These are phyloP conservation scores for Parietichytrium sp. DNA, from an alignment of 108 stramenopile genomes.

Conservation along the genomic window DNA sequence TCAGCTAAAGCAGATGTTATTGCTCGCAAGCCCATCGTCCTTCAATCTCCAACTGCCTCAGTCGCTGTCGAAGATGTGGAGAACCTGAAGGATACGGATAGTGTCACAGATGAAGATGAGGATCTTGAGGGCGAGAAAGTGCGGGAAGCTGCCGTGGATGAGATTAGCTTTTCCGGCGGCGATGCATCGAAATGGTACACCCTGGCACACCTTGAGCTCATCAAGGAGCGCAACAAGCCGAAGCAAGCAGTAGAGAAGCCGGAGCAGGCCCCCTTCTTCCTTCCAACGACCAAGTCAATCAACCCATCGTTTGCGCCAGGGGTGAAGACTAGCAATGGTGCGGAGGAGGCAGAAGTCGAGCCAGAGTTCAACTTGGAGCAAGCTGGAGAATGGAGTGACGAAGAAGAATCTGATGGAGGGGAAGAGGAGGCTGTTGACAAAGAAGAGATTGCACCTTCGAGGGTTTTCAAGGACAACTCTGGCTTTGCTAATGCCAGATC, in stretches of 20 bases:
- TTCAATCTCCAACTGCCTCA: neutral
- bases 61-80: neutral
- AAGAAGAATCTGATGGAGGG: neutral
- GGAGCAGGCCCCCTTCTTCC: constrained; percentile 89
- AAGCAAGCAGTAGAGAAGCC: constrained; percentile 87
- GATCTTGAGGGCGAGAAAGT: constrained; percentile 66
- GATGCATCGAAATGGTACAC: constrained; percentile 94
- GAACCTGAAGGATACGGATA: neutral
- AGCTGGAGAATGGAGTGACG: constrained; percentile 9
- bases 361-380: constrained; percentile 28
- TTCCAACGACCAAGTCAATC: constrained; percentile 76
- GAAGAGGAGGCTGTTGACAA: constrained; percentile 44
- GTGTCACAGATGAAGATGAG: neutral
- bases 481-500: too few relatives aligned
- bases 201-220: constrained; percentile 86
- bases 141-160: constrained; percentile 52
- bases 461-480: too few relatives aligned
- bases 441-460: constrained; percentile 70
- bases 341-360: neutral
- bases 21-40: neutral
- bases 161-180: constrained; percentile 81
- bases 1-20: neutral
- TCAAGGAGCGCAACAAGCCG: constrained; percentile 89
- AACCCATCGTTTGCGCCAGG: constrained; percentile 49
- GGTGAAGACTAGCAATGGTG: neutral